Evolutionary conservation across 257 asterid species (phyloP), one percentile per base, ranked within the genome.

Genomic region (Petunia axillaris): DNA sequence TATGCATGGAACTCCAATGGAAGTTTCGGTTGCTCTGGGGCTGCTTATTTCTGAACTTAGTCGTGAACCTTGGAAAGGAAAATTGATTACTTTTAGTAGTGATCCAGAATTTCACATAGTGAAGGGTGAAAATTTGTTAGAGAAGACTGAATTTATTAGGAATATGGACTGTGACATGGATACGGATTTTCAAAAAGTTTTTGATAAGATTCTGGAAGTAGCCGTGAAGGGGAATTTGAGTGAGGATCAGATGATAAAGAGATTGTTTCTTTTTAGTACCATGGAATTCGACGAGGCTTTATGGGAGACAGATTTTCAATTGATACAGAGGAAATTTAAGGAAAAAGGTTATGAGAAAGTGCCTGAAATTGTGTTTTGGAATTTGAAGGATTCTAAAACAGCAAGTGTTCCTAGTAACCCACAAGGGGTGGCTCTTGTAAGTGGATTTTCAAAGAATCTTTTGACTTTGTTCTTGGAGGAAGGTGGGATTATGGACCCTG

Each of bases 21-120:
- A 65, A 0, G 73, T 65, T 14, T 1, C 46, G 3, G 15, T 65
- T 43, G 73, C 73, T 11, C 4, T 65, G 37, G 73, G 73, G 5
- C 36, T 65, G 14, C 40, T 65, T 3, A 48, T 65, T 8, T 65
- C 50, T 37, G 73, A 65, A 38, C 14, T 65, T 4, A 65, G 73
- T 9, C 68, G 58, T 35, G 80, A 76, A 10, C 80, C 80, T 38
- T 76, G 80, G 80, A 76, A 76, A 14, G 80, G 80, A 6, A 57
- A 44, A 44, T 3, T 76, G 1, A 76, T 76, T 35, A 76, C 80
- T 11, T 76, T 76, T 54, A 76, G 80, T 41, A 4, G 53, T n/a
- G 5, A 57, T 40, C 80, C 80, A 3, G 52, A 76, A 39, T 16
- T 76, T 40, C 80, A 58, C 2, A 55, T 3, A 10, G 37, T 76